Conservation (phyloP, 257 asterid species). For the Linaria vulgaris region DNA sequence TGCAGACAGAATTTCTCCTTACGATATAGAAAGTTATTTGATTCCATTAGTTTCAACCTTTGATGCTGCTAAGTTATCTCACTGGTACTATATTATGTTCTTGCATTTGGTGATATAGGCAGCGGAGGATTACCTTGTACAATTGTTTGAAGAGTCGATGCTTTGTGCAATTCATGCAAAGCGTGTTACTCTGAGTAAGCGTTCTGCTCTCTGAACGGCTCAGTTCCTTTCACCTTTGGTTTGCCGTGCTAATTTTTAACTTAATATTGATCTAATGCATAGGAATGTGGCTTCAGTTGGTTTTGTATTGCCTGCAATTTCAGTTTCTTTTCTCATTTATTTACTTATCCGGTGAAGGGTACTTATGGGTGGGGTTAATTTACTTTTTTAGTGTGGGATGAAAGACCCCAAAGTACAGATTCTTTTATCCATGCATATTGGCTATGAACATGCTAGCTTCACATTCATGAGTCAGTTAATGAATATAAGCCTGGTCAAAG, state of each 20-base stretch:
- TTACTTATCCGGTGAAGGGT: not conserved
- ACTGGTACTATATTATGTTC: slow-evolving; percentile 15
- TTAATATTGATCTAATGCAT: slow-evolving; percentile 19
- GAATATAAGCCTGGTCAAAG: not conserved
- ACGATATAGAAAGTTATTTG: too few species aligned
- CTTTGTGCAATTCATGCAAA: slow-evolving; percentile 91
- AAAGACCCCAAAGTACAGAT: not conserved
- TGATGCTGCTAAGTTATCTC: not conserved
- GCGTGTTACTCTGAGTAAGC: slow-evolving; percentile 94
- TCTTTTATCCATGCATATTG: not conserved
- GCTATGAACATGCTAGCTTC: not conserved
- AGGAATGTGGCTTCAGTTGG: not conserved
- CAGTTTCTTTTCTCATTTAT: not conserved
- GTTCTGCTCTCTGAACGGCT: slow-evolving; percentile 19
- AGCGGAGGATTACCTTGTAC: slow-evolving; percentile 70
- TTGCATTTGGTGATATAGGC: slow-evolving; percentile 49
- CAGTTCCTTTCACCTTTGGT: not conserved
- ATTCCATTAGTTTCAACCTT: not conserved
- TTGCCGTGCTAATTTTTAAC: slow-evolving; percentile 1
- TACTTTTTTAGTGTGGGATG: not conserved
- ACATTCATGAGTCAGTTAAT: not conserved
- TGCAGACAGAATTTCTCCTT: too few species aligned
- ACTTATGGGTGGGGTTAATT: not conserved
- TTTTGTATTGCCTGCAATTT: not conserved
- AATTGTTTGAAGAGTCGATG: slow-evolving; percentile 79